Conservation (phyloP, 257 asterid species). For the Solanum pennellii region DNA sequence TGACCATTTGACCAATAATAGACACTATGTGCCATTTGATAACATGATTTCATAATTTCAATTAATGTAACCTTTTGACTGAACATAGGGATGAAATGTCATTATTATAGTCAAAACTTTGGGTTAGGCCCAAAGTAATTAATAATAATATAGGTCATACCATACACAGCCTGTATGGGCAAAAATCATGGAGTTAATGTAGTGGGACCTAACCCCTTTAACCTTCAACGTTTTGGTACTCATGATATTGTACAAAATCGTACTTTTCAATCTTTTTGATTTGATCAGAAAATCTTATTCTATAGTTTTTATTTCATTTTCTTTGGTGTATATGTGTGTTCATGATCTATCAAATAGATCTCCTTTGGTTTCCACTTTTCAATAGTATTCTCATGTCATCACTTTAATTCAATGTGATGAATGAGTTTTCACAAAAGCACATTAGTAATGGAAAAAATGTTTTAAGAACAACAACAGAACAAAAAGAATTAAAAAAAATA, state of each 20-base stretch:
- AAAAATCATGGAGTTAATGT: not conserved
- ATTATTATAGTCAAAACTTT: not conserved
- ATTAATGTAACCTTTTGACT: not conserved
- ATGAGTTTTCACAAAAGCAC: not conserved
- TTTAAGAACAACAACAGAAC: too few relatives aligned
- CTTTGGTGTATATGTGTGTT: not conserved
- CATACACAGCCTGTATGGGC: not conserved
- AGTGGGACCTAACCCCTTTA: not conserved
- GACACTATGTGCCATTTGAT: not conserved
- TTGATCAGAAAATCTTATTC: constrained; percentile 16
- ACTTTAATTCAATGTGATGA: not conserved
- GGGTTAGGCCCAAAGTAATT: not conserved
- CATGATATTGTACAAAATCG: constrained; percentile 73
- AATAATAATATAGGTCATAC: not conserved
- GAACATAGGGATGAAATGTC: not conserved
- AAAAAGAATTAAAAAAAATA: too few relatives aligned
- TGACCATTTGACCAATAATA: not conserved
- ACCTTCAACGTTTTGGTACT: constrained; percentile 23
- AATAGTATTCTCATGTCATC: not conserved
- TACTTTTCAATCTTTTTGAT: constrained; percentile 21
- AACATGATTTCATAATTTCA: too few relatives aligned
- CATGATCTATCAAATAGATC: not conserved
- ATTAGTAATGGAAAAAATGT: too few relatives aligned
- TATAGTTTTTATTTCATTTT: not conserved
- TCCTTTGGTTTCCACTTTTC: not conserved